phyloP scores from a whole-genome alignment of 108 stramenopile species.

The Mediolabrus comicus region DNA sequence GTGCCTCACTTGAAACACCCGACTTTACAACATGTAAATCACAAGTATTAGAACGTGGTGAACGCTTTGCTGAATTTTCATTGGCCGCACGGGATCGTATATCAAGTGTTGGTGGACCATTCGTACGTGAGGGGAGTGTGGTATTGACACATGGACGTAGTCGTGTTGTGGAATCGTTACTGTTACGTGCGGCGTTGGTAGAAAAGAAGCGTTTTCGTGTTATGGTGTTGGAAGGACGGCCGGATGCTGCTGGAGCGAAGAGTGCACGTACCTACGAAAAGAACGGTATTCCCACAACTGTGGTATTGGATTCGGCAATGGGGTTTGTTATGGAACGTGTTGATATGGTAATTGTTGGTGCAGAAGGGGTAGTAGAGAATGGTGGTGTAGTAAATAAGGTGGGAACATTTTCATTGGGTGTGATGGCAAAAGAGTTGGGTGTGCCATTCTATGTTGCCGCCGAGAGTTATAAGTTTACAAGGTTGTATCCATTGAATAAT shows the following conservation, averaged over 20 bases:
- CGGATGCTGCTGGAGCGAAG: slow-evolving; percentile 86
- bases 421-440: slow-evolving; percentile 83
- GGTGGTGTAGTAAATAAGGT: slow-evolving; percentile 97
- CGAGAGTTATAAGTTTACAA: slow-evolving; percentile 97
- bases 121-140: slow-evolving; percentile 86
- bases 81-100: slow-evolving; percentile 88
- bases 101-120: slow-evolving; percentile 77
- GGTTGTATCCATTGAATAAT: slow-evolving; percentile 94
- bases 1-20: slow-evolving; percentile 82
- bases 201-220: slow-evolving; percentile 84
- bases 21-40: slow-evolving; percentile 80
- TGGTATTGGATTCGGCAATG: slow-evolving; percentile 94
- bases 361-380: slow-evolving; percentile 97
- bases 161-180: slow-evolving; percentile 81
- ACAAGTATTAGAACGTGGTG: slow-evolving; percentile 85
- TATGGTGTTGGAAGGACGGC: slow-evolving; percentile 87
- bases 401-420: slow-evolving; percentile 85
- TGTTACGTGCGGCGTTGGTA: slow-evolving; percentile 69
- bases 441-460: slow-evolving; percentile 98
- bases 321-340: slow-evolving; percentile 93
- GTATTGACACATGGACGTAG: slow-evolving; percentile 93
- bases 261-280: slow-evolving; percentile 65
- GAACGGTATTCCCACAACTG: slow-evolving; percentile 86
- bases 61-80: slow-evolving; percentile 85
- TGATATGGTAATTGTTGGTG: slow-evolving; percentile 93